Conservation (phyloP, 345 rosid species). For the Eucalyptus decipiens region DNA sequence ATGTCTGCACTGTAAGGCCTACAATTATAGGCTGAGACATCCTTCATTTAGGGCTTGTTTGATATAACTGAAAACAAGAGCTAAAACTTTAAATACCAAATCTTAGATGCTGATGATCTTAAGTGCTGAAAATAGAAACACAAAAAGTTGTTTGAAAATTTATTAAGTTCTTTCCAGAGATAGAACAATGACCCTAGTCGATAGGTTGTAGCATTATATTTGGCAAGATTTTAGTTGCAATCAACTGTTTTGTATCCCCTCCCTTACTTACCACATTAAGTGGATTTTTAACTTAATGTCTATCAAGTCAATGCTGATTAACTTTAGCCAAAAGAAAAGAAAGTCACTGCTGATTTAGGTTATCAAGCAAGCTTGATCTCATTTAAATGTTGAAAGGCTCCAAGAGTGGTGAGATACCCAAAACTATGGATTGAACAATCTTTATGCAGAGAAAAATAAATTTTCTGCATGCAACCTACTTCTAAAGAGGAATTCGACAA, state of each 20-base stretch:
- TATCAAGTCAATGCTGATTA: neutral
- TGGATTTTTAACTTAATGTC: neutral
- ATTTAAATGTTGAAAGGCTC: neutral
- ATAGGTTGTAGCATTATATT: neutral
- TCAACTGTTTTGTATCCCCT: neutral
- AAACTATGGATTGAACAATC: neutral
- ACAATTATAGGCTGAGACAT: neutral
- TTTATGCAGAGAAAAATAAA: neutral
- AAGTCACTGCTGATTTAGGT: neutral
- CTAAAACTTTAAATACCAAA: neutral
- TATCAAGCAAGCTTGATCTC: neutral
- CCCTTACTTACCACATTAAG: neutral
- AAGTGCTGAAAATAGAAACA: neutral
- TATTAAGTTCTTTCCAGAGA: neutral
- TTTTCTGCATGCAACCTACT: neutral
- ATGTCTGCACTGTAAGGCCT: neutral
- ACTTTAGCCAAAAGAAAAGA: neutral
- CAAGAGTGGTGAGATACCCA: neutral
- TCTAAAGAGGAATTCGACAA: neutral
- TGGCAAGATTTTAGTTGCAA: neutral
- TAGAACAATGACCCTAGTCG: neutral
- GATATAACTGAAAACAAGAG: neutral
- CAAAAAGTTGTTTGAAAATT: neutral
- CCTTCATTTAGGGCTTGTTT: neutral
- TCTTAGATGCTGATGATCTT: neutral